phyloP scores from a whole-genome alignment of 139 green algal genomes.

The Astrephomene gubernaculifera region DNA sequence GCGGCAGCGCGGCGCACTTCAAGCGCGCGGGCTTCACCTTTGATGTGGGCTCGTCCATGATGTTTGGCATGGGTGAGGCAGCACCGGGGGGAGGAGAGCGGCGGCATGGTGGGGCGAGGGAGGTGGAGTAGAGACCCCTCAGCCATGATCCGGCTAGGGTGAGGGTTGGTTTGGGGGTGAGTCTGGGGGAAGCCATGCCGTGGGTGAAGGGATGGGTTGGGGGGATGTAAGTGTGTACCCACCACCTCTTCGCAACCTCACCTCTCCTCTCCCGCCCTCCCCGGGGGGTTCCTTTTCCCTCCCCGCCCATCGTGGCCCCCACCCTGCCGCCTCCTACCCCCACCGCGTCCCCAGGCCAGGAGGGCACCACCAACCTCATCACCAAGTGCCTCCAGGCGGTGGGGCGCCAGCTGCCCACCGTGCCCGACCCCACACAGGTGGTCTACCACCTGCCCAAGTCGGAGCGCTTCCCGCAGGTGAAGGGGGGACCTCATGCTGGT shows the following conservation, averaged over 20 bases:
- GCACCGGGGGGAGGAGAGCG: background rate
- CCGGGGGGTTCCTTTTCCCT: background rate
- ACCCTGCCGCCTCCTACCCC: too few relatives aligned
- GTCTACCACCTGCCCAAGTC: conserved; percentile 93
- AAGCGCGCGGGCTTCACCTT: conserved; percentile 94
- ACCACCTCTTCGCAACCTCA: too few relatives aligned
- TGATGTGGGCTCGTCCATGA: conserved; percentile 96
- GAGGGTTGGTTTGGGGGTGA: too few relatives aligned
- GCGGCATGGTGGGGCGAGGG: background rate
- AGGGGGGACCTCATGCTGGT: too few relatives aligned
- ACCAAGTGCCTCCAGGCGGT: conserved; percentile 89
- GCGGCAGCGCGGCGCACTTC: conserved; percentile 90
- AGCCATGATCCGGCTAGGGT: too few relatives aligned
- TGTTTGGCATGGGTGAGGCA: conserved; percentile 94
- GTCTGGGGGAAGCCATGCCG: too few relatives aligned
- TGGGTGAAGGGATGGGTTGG: too few relatives aligned
- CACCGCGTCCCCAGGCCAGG: conserved; percentile 11
- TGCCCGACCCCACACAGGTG: conserved; percentile 94
- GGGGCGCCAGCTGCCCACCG: conserved; percentile 84
- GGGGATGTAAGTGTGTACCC: too few relatives aligned
- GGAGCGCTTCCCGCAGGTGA: conserved; percentile 72
- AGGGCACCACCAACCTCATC: conserved; percentile 96
- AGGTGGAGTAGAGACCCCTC: background rate
- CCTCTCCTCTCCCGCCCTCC: background rate
- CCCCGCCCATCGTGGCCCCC: background rate